Evolutionary conservation across 1,284 basidiomycete species (phyloP), one percentile per base, ranked within the genome.

Genomic region (Rhodotorula sp.): DNA sequence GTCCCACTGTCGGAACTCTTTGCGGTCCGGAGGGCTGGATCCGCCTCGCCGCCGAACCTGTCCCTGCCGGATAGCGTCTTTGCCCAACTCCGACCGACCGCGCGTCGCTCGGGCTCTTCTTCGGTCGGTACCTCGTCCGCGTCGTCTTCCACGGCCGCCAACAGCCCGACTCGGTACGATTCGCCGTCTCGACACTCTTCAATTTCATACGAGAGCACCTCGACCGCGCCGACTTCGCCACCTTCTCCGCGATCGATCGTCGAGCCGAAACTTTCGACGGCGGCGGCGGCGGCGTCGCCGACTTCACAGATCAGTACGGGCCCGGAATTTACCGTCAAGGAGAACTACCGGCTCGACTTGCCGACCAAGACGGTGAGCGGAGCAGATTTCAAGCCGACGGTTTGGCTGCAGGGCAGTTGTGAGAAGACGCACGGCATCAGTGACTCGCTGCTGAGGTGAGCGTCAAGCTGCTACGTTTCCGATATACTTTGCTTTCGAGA

Each of bases 351-450:
- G n/a, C 79, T 87, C 23, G 64, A 80, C 80, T 47, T 87, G 85
- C 77, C 84, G 81, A 43, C 80, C 5, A 31, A 56, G 52, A 72
- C 67, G n/a, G 76, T 70, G 34, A 72, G 64, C 52, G 75, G 74
- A 48, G 63, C 73, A 16, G 62, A 64, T n/a, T 81, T 83, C 58
- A 78, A 80, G 60, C 82, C 85, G 5, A 81, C 84, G 23, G 81
- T 88, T 16, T 88, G 87, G 76, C 76, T 88, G 23, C 87, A 87
- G 77, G 87, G 87, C 39, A 83, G 85, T 58, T 85, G 85, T 67
- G 87, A 88, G 78, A 80, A 82, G 54, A 87, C 86, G 8, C 87
- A 88, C 79, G 87, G 87, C 2, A 80, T 88, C 64, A 86, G 85
- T 72, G 87, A 88, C 72, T 86, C 86, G 16, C 78, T 88, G 43